phyloP scores from a whole-genome alignment of 1,284 basidiomycete species.

The Termitomyces sp. region DNA sequence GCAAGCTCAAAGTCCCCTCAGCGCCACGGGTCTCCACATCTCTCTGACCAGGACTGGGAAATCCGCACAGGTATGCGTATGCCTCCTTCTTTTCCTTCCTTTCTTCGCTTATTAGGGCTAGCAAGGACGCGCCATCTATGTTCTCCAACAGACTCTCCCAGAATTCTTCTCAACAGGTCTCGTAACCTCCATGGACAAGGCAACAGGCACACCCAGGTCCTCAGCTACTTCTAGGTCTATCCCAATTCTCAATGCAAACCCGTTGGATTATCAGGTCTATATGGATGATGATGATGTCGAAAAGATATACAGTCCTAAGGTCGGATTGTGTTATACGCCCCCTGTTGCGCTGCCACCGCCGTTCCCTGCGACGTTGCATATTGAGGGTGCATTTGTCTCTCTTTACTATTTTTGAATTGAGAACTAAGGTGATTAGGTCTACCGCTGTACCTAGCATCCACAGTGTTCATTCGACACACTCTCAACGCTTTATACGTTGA shows the following conservation, averaged over 20 bases:
- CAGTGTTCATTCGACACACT: slow-evolving; percentile 64
- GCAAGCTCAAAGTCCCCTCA: slow-evolving; percentile 20
- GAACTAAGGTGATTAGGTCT: slow-evolving; percentile 39
- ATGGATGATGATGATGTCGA: slow-evolving; percentile 31
- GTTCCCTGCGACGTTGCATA: slow-evolving; percentile 58
- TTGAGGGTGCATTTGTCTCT: slow-evolving; percentile 52
- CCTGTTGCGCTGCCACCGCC: slow-evolving; percentile 60
- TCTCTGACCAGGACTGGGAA: slow-evolving; percentile 59
- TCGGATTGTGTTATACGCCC: slow-evolving; percentile 59
- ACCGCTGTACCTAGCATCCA: slow-evolving; percentile 65
- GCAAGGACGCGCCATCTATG: slow-evolving; percentile 63
- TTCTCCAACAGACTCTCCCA: slow-evolving; percentile 64
- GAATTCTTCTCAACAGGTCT: slow-evolving; percentile 69
- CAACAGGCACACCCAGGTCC: slow-evolving; percentile 30
- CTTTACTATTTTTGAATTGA: not conserved
- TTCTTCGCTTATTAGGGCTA: slow-evolving; percentile 5
- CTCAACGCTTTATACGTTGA: slow-evolving; percentile 70
- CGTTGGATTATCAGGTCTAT: slow-evolving; percentile 18
- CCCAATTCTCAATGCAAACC: slow-evolving; percentile 21
- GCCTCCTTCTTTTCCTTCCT: not conserved
- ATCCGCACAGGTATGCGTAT: slow-evolving; percentile 52
- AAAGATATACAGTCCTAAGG: slow-evolving; percentile 50
- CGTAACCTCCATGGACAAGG: slow-evolving; percentile 47
- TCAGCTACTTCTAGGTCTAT: slow-evolving; percentile 17
- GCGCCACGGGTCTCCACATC: slow-evolving; percentile 17